Evolutionary conservation across 139 green algal genomes (phyloP).

Genomic region (Asterochloris erici): DNA sequence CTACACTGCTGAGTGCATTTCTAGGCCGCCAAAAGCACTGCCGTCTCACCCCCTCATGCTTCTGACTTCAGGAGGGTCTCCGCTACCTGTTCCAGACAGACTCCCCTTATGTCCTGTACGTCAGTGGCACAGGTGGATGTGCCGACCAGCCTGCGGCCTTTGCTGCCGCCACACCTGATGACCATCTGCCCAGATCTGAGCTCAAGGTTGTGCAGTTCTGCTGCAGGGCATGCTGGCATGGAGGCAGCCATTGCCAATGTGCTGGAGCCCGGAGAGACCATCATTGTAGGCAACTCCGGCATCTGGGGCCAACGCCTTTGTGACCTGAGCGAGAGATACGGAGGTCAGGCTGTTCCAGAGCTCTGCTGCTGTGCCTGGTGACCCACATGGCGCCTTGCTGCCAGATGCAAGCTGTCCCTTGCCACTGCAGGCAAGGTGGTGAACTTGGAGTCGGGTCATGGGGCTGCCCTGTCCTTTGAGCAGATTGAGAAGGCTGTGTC

Average conservation of each 20-base stretch:
- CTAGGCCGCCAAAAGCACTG: background rate
- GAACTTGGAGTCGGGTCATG: constrained; percentile 52
- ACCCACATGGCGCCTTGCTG: background rate
- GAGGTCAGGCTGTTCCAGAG: constrained; percentile 33
- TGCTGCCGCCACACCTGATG: background rate
- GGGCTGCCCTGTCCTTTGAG: constrained; percentile 52
- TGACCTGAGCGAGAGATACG: constrained; percentile 68
- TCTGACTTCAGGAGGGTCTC: constrained; percentile 51
- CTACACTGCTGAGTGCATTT: background rate
- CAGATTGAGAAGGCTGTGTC: constrained; percentile 47
- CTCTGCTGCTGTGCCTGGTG: background rate
- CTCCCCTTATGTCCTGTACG: constrained; percentile 60
- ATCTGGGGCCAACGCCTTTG: constrained; percentile 82
- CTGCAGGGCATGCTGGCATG: constrained; percentile 72
- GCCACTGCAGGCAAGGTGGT: constrained; percentile 57
- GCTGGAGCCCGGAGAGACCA: constrained; percentile 75
- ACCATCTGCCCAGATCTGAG: background rate
- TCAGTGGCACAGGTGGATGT: constrained; percentile 19
- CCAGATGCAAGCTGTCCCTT: background rate
- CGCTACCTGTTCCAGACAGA: constrained; percentile 80
- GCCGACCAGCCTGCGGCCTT: background rate
- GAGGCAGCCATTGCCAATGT: constrained; percentile 79
- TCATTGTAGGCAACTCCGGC: constrained; percentile 57
- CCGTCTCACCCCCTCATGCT: constrained; percentile 15
- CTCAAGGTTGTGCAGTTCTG: background rate